These are phyloP conservation scores for Dalbergia cultrata DNA, from an alignment of 306 rosid species.

Conservation along the genomic window DNA sequence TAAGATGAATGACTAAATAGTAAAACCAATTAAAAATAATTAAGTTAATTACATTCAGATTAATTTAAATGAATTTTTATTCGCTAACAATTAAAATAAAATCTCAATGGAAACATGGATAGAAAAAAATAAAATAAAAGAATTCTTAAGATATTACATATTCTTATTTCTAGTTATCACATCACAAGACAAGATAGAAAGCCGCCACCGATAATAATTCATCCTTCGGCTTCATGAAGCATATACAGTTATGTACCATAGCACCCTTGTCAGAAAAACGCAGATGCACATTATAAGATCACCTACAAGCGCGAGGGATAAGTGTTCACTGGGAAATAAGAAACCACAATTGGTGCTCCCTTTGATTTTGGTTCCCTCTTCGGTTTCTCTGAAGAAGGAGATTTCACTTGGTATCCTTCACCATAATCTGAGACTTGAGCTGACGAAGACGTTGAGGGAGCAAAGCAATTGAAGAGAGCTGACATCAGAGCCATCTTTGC, in stretches of 20 bases:
- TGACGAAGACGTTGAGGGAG: background rate
- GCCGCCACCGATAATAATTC: background rate
- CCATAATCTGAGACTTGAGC: conserved; percentile 27
- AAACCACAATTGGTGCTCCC: conserved; percentile 40
- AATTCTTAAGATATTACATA: background rate
- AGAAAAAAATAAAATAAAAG: too few species aligned
- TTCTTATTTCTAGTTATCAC: background rate
- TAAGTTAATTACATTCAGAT: too few species aligned
- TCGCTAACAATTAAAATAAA: too few species aligned
- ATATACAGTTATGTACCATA: too few species aligned
- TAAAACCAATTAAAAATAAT: too few species aligned
- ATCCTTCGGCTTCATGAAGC: too few species aligned
- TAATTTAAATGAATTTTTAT: too few species aligned
- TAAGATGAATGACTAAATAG: too few species aligned
- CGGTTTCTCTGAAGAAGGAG: conserved; percentile 30
- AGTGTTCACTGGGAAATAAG: conserved; percentile 36
- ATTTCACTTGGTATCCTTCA: conserved; percentile 29
- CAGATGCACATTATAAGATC: background rate
- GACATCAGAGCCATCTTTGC: conserved; percentile 27
- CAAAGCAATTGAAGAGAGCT: conserved; percentile 35
- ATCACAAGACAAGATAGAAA: background rate
- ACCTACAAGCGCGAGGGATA: conserved; percentile 37
- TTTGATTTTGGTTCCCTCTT: conserved; percentile 40
- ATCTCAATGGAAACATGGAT: too few species aligned
- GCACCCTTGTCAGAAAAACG: too few species aligned